phyloP scores from a whole-genome alignment of 1,284 basidiomycete genomes.

The Tilletia caries region DNA sequence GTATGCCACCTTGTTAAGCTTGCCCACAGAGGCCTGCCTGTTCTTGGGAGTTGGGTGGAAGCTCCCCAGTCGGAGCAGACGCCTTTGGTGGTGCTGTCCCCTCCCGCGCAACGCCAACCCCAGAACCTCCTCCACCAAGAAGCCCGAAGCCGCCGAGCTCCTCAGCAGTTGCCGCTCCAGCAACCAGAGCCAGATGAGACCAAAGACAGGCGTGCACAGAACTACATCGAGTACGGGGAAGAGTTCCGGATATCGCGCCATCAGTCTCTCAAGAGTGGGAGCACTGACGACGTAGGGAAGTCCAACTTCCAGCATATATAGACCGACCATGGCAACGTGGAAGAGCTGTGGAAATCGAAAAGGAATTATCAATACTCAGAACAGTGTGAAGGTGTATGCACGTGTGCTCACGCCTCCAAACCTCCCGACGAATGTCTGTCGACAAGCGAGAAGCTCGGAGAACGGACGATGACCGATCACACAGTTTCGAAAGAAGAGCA shows the following conservation, averaged over 20 bases:
- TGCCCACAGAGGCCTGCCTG: no score
- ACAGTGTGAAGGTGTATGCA: background rate
- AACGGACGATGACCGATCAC: slow-evolving; percentile 66
- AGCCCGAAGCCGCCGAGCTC: slow-evolving; percentile 29
- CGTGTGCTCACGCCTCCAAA: slow-evolving; percentile 3
- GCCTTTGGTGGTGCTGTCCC: no score
- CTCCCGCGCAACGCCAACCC: background rate
- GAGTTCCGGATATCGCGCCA: slow-evolving; percentile 75
- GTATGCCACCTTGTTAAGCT: no score
- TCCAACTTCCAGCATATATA: slow-evolving; percentile 68
- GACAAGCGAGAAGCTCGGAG: slow-evolving; percentile 16
- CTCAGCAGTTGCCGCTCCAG: slow-evolving; percentile 41
- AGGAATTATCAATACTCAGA: no score
- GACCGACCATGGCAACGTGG: slow-evolving; percentile 59
- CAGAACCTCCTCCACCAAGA: background rate
- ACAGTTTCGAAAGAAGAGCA: slow-evolving; percentile 73
- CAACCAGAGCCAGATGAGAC: slow-evolving; percentile 58
- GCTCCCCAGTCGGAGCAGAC: no score
- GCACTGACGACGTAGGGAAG: slow-evolving; percentile 45
- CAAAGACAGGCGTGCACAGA: slow-evolving; percentile 73
- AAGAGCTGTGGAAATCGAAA: background rate
- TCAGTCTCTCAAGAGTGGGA: slow-evolving; percentile 56
- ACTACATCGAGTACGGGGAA: slow-evolving; percentile 81
- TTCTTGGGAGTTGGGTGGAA: no score
- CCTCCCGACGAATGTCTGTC: slow-evolving; percentile 12